phyloP scores from a whole-genome alignment of 2,329 filamentous ascomycete species.

The Fusarium sp. region DNA sequence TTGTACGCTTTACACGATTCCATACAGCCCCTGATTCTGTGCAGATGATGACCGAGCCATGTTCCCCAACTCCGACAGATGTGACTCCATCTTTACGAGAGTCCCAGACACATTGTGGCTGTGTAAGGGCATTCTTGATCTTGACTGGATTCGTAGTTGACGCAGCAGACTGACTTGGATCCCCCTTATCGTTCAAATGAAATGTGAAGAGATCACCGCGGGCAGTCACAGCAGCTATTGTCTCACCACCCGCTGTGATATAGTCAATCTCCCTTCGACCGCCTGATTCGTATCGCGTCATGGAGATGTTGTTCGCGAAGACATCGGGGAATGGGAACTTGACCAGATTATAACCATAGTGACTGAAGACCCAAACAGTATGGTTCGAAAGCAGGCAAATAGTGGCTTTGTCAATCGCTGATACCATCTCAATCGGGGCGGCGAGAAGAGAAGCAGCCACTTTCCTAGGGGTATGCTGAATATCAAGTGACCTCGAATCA shows the following conservation, averaged over 20 bases:
- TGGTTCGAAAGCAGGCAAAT: slow-evolving; percentile 85
- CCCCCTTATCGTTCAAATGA: slow-evolving; percentile 73
- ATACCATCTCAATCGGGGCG: slow-evolving; percentile 78
- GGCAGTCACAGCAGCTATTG: slow-evolving; percentile 86
- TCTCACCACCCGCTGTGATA: slow-evolving; percentile 87
- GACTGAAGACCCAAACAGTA: slow-evolving; percentile 93
- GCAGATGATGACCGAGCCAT: slow-evolving; percentile 93
- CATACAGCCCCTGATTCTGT: slow-evolving; percentile 94
- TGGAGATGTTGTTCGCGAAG: slow-evolving; percentile 75
- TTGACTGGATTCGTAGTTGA: slow-evolving; percentile 95
- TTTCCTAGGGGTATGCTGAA: slow-evolving; percentile 83
- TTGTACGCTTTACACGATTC: slow-evolving; percentile 84
- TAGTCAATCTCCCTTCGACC: slow-evolving; percentile 76
- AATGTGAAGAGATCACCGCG: slow-evolving; percentile 91
- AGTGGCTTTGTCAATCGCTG: slow-evolving; percentile 90
- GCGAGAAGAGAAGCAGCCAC: slow-evolving; percentile 82
- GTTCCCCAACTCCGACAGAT: slow-evolving; percentile 89
- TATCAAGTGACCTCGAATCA: slow-evolving; percentile 87
- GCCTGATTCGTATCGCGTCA: slow-evolving; percentile 67
- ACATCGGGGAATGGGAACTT: slow-evolving; percentile 79
- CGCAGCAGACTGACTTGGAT: slow-evolving; percentile 65
- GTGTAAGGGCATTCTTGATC: slow-evolving; percentile 82
- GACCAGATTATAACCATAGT: slow-evolving; percentile 93
- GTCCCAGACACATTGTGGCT: slow-evolving; percentile 86
- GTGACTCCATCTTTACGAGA: slow-evolving; percentile 85